These are phyloP conservation scores for Sutorius eximius DNA, from an alignment of 1,284 basidiomycete genomes.

Conservation along the genomic window DNA sequence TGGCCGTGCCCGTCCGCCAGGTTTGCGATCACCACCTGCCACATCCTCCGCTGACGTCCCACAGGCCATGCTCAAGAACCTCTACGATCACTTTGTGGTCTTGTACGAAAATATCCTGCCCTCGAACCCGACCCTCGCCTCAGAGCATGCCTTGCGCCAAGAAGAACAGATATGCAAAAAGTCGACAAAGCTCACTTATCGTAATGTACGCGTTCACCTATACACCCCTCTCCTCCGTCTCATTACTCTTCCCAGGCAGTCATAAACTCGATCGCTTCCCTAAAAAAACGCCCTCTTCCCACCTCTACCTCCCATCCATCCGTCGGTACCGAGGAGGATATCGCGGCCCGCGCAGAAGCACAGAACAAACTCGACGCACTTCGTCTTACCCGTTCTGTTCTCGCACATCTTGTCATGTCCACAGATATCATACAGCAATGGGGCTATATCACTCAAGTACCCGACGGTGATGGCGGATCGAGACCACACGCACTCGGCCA, in stretches of 20 bases:
- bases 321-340: slow-evolving; percentile 76
- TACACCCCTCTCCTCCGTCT: not conserved
- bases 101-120: slow-evolving; percentile 58
- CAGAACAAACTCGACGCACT: slow-evolving; percentile 59
- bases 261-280: slow-evolving; percentile 67
- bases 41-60: slow-evolving; percentile 8
- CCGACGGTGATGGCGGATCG: slow-evolving; percentile 58
- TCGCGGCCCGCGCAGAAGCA: slow-evolving; percentile 57
- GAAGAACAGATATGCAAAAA: slow-evolving; percentile 75
- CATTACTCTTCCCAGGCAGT: slow-evolving; percentile 52
- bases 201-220: slow-evolving; percentile 52
- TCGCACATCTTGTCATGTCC: slow-evolving; percentile 63
- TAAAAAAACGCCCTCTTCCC: slow-evolving; percentile 73
- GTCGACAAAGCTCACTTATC: slow-evolving; percentile 74
- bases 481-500: slow-evolving; percentile 69
- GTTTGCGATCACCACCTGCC: slow-evolving; percentile 35
- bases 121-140: slow-evolving; percentile 56
- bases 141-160: slow-evolving; percentile 74
- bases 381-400: slow-evolving; percentile 50
- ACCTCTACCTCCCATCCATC: slow-evolving; percentile 65
- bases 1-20: slow-evolving; percentile 71
- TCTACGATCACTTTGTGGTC: slow-evolving; percentile 69
- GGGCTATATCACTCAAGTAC: slow-evolving; percentile 73
- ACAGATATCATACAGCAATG: slow-evolving; percentile 60
- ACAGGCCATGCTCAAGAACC: slow-evolving; percentile 68